Conservation (phyloP, 441 rosid genomes). For the Theobroma grandiflorum region DNA sequence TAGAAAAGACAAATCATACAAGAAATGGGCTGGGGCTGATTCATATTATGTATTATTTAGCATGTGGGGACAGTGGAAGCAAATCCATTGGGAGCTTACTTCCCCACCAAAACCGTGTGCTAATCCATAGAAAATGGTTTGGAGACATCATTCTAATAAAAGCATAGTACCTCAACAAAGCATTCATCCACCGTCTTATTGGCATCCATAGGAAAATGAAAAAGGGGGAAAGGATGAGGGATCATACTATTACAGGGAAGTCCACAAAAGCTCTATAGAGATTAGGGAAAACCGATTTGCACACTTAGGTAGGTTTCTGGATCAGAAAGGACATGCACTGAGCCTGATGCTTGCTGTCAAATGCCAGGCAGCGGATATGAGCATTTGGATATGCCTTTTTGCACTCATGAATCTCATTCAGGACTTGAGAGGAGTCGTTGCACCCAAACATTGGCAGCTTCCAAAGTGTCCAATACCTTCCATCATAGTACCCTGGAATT, state of each 20-base stretch:
- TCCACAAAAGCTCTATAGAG: no score
- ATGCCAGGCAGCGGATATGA: conserved; percentile 61
- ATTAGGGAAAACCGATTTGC: neutral
- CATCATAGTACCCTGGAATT: conserved; percentile 75
- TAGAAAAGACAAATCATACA: no score
- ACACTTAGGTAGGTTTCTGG: conserved; percentile 45
- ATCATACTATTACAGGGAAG: no score
- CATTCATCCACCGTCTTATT: neutral
- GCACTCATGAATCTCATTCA: conserved; percentile 60
- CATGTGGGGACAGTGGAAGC: neutral
- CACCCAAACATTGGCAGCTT: conserved; percentile 82
- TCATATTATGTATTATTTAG: neutral
- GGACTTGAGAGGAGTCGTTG: conserved; percentile 60
- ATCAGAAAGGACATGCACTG: conserved; percentile 73
- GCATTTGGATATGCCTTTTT: conserved; percentile 59
- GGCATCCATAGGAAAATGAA: neutral
- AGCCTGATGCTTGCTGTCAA: conserved; percentile 50
- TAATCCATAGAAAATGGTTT: neutral
- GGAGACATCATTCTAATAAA: neutral
- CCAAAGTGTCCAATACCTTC: conserved; percentile 80
- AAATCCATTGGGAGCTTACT: neutral
- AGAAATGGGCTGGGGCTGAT: no score
- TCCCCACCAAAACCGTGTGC: neutral
- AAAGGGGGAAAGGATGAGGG: neutral
- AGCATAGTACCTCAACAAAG: neutral